A percentile compares a stretch with the other conserved stretches of the same genome.
Conservation (phyloP, 192 early-diverging fungal genomes). For the Coemansia sp. region DNA sequence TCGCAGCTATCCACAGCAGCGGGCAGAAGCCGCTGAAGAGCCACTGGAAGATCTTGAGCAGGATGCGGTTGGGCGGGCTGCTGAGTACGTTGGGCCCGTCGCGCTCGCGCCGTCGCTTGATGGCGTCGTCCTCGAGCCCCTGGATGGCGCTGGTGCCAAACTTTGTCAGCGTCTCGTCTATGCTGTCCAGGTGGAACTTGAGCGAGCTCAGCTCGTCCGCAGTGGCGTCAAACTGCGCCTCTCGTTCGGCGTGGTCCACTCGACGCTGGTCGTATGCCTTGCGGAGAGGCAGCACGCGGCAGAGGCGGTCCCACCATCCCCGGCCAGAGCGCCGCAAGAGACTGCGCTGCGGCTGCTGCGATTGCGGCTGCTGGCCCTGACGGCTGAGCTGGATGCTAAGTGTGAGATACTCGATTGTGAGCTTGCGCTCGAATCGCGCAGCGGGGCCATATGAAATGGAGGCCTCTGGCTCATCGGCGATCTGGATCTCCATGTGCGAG, state of each 20-base stretch:
- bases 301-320: background rate
- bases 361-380: background rate
- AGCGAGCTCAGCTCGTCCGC: slow-evolving; percentile 3
- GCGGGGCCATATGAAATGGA: background rate
- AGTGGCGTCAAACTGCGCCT: background rate
- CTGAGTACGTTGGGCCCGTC: slow-evolving; percentile 5
- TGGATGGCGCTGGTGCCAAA: slow-evolving; percentile 15
- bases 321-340: background rate
- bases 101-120: slow-evolving; percentile 5
- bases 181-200: background rate
- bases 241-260: background rate
- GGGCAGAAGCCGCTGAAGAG: slow-evolving; percentile 67
- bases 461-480: background rate
- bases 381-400: slow-evolving; percentile 8
- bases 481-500: background rate
- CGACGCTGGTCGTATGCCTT: background rate
- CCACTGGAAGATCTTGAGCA: slow-evolving; percentile 41
- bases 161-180: slow-evolving; percentile 2
- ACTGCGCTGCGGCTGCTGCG: background rate
- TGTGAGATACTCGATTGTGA: slow-evolving; percentile 14
- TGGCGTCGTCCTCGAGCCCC: slow-evolving; percentile 3
- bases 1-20: slow-evolving; percentile 63
- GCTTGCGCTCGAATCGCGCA: slow-evolving; percentile 1
- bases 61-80: background rate
- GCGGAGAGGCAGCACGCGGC: background rate